These are phyloP conservation scores for Phytopythium boreale DNA, from an alignment of 352 stramenopile species.

Conservation along the genomic window DNA sequence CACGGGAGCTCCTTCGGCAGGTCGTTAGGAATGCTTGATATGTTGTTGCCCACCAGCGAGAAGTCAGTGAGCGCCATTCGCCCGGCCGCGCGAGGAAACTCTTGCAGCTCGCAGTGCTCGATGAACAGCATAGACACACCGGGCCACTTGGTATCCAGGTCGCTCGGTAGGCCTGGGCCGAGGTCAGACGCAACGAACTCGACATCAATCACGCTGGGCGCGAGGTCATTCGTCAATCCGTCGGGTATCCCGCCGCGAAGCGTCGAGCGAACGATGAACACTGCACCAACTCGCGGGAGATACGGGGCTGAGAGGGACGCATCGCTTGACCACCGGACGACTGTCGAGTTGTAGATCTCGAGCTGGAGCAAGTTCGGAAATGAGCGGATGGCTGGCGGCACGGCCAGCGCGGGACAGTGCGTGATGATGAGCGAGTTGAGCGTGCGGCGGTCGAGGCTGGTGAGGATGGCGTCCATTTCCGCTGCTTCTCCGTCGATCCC, in stretches of 20 bases:
- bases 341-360: constrained; percentile 44
- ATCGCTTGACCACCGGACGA: constrained; percentile 23
- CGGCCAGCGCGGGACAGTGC: constrained; percentile 26
- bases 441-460: constrained; percentile 22
- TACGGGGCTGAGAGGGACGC: constrained; percentile 22
- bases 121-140: constrained; percentile 32
- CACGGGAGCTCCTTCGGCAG: constrained; percentile 9
- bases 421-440: constrained; percentile 48
- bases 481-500: constrained; percentile 18
- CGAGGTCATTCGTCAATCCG: constrained; percentile 28
- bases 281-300: constrained; percentile 19
- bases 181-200: constrained; percentile 29
- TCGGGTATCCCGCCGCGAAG: constrained; percentile 21
- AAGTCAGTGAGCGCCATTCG: constrained; percentile 27
- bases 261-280: constrained; percentile 30
- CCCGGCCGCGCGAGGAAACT: constrained; percentile 17
- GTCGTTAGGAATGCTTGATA: constrained; percentile 23
- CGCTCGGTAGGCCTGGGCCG: constrained; percentile 12
- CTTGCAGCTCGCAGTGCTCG: constrained; percentile 31
- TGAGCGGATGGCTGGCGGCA: constrained; percentile 21
- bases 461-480: constrained; percentile 20
- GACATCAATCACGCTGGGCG: constrained; percentile 27
- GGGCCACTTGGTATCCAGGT: constrained; percentile 29
- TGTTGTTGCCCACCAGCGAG: constrained; percentile 39
- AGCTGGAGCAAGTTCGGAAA: constrained; percentile 33